Percentiles rank a stretch among this genome's conserved stretches.
Evolutionary conservation across 768 basidiomycete species (phyloP).

Genomic region (Termitomyces sp.): DNA sequence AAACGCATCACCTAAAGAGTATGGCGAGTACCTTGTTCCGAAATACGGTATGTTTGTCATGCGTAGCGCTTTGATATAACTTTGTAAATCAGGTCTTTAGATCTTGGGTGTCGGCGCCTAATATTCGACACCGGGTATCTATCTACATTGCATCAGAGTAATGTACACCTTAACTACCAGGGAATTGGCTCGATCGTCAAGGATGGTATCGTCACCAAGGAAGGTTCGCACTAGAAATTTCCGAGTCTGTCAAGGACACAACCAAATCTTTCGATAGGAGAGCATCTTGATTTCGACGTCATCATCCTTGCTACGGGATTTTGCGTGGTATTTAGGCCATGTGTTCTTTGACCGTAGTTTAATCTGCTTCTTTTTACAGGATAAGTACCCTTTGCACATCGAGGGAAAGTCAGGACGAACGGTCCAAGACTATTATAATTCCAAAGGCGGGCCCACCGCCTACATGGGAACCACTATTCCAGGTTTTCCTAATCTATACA

Average conservation of each 20-base stretch:
- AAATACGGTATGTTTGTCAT: constrained; percentile 32
- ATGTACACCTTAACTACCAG: constrained; percentile 40
- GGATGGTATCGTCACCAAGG: constrained; percentile 36
- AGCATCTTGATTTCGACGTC: constrained; percentile 29
- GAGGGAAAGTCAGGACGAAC: constrained; percentile 24
- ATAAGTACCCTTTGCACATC: constrained; percentile 28
- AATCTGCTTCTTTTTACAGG: constrained; percentile 17
- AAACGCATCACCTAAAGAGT: constrained; percentile 37
- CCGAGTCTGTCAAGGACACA: background rate
- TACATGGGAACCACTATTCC: constrained; percentile 39
- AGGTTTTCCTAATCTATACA: constrained; percentile 43
- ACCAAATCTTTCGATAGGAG: constrained; percentile 19
- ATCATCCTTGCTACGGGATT: constrained; percentile 38
- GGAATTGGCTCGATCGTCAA: constrained; percentile 33
- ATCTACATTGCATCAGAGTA: constrained; percentile 35
- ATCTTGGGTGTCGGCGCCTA: constrained; percentile 49
- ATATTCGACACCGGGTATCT: constrained; percentile 47
- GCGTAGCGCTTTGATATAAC: background rate
- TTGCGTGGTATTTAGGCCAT: constrained; percentile 17
- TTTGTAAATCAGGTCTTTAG: constrained; percentile 19
- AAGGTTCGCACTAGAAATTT: constrained; percentile 20
- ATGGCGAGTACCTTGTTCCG: constrained; percentile 41
- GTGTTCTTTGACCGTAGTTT: background rate
- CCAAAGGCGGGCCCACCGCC: constrained; percentile 36
- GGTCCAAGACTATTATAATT: constrained; percentile 35